These are phyloP conservation scores for Cyanodermella asteris DNA, from an alignment of 2,329 filamentous ascomycete species.

Conservation along the genomic window DNA sequence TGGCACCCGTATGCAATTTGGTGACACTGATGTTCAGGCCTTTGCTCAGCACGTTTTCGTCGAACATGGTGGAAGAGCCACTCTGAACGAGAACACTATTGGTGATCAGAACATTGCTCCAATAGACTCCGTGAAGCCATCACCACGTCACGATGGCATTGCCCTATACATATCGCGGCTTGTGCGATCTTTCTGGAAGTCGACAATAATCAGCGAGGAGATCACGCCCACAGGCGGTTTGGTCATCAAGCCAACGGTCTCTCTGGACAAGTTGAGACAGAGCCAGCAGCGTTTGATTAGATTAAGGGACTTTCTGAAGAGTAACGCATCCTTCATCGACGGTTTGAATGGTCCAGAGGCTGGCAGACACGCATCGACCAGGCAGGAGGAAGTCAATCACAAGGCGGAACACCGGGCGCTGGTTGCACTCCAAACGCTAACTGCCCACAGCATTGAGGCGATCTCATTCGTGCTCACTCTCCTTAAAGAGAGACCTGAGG, in stretches of 20 bases:
- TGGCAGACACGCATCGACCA: slow-evolving; percentile 51
- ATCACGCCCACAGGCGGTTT: slow-evolving; percentile 36
- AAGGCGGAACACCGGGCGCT: slow-evolving; percentile 89
- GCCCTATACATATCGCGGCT: slow-evolving; percentile 72
- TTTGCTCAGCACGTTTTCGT: slow-evolving; percentile 73
- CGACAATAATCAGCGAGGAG: slow-evolving; percentile 42
- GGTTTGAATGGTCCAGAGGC: slow-evolving; percentile 81
- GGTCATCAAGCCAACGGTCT: slow-evolving; percentile 44
- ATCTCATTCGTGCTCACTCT: slow-evolving; percentile 90
- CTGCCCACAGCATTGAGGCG: slow-evolving; percentile 81
- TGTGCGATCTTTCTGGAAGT: slow-evolving; percentile 75
- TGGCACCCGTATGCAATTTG: slow-evolving; percentile 44
- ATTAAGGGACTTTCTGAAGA: slow-evolving; percentile 58
- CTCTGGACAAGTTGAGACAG: slow-evolving; percentile 43
- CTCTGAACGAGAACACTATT: slow-evolving; percentile 54
- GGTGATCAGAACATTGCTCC: slow-evolving; percentile 38
- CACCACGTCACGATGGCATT: slow-evolving; percentile 72
- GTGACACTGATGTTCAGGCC: slow-evolving; percentile 70
- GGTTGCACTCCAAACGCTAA: slow-evolving; percentile 63
- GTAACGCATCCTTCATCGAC: slow-evolving; percentile 82
- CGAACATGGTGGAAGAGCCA: slow-evolving; percentile 74
- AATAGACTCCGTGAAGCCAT: slow-evolving; percentile 67
- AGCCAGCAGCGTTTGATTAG: slow-evolving; percentile 66
- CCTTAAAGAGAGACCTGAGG: slow-evolving; percentile 79
- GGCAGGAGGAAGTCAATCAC: slow-evolving; percentile 76